Percentiles rank a stretch among this genome's conserved stretches.
phyloP scores from a whole-genome alignment of 805 yeast genomes.

The Candida lessepsii region DNA sequence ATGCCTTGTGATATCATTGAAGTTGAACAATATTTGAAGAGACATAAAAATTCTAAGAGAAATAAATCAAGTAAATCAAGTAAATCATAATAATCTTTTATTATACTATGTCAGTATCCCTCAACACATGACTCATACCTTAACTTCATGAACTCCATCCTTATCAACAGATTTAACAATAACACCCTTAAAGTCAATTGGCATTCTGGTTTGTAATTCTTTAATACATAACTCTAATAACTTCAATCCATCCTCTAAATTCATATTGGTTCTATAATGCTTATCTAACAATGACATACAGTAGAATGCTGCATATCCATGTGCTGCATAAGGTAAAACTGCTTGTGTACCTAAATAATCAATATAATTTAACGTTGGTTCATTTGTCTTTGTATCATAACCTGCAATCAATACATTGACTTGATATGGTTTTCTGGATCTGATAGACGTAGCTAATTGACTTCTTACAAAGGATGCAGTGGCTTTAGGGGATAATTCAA shows the following conservation, averaged over 20 bases:
- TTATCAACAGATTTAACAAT: conserved; percentile 64
- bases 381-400: conserved; percentile 54
- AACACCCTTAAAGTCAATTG: conserved; percentile 91
- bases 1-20: no score
- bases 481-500: conserved; percentile 80
- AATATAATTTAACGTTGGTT: conserved; percentile 78
- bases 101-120: not conserved
- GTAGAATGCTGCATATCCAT: conserved; percentile 97
- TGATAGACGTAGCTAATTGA: conserved; percentile 80
- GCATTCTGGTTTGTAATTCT: conserved; percentile 83
- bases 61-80: no score
- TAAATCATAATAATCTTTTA: no score
- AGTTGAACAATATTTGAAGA: no score
- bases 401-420: conserved; percentile 91
- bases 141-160: conserved; percentile 38
- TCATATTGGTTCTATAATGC: conserved; percentile 78
- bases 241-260: conserved; percentile 72
- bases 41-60: no score
- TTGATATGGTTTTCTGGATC: conserved; percentile 92
- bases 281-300: conserved; percentile 86
- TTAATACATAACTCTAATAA: conserved; percentile 69
- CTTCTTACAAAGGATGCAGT: conserved; percentile 86
- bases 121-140: not conserved
- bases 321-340: conserved; percentile 93
- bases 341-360: conserved; percentile 93